These are phyloP conservation scores for Pleurotus eryngii DNA, from an alignment of 768 basidiomycete species.

Conservation along the genomic window DNA sequence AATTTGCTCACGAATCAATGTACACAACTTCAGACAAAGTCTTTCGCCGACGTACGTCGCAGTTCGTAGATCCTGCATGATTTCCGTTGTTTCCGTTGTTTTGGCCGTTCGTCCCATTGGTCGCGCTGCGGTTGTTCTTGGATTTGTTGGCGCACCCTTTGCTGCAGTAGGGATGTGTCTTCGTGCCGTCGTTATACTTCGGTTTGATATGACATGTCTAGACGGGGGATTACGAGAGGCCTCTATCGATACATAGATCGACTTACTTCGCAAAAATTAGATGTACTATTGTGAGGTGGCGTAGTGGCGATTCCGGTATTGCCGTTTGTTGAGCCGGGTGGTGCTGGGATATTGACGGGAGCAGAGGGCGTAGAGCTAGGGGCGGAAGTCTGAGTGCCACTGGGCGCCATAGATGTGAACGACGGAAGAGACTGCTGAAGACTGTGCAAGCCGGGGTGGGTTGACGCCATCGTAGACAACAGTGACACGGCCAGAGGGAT, in stretches of 20 bases:
- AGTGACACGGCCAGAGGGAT: conserved; percentile 45
- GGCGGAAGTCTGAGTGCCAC: conserved; percentile 10
- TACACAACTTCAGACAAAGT: no score
- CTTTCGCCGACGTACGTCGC: background rate
- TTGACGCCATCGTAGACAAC: conserved; percentile 34
- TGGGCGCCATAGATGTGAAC: background rate
- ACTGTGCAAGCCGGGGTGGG: conserved; percentile 33
- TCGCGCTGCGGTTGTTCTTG: conserved; percentile 17
- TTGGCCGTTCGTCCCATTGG: conserved; percentile 11
- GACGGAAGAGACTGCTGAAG: conserved; percentile 14
- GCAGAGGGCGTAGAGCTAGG: conserved; percentile 14
- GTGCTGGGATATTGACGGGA: conserved; percentile 11
- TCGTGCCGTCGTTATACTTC: conserved; percentile 53
- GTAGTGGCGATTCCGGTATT: conserved; percentile 16
- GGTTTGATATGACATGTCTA: conserved; percentile 56
- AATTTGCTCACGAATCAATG: conserved; percentile 4
- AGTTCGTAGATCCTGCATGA: conserved; percentile 8
- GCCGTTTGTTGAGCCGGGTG: background rate
- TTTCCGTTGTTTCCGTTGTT: conserved; percentile 17
- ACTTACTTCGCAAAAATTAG: conserved; percentile 51
- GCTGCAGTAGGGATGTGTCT: conserved; percentile 55
- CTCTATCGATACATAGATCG: conserved; percentile 6
- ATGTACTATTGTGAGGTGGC: conserved; percentile 26
- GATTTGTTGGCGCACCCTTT: conserved; percentile 54
- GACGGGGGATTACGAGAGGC: conserved; percentile 7